Evolutionary conservation across 2,329 filamentous ascomycete genomes (phyloP).

Genomic region (Aspergillus bombycis): DNA sequence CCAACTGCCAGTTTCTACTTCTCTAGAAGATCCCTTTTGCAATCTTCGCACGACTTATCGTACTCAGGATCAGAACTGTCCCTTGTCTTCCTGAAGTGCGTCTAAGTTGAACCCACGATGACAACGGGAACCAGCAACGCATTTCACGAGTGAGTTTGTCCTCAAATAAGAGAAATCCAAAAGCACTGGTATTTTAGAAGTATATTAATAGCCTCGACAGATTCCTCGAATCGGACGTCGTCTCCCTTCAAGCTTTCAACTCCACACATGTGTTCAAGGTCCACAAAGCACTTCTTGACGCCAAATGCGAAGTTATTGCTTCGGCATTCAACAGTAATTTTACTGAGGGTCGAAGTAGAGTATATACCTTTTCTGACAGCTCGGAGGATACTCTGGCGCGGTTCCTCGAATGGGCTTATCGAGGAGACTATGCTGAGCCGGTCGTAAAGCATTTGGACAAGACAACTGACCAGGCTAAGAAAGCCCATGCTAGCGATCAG

Average conservation of each 20-base stretch:
- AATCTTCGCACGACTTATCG: not conserved
- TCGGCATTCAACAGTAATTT: not conserved
- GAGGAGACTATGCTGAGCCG: slow-evolving; percentile 9
- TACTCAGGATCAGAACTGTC: not conserved
- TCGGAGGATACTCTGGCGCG: slow-evolving; percentile 9
- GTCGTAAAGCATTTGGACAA: not conserved
- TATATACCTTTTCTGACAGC: slow-evolving; percentile 6
- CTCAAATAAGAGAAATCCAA: not conserved
- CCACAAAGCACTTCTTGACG: slow-evolving; percentile 9
- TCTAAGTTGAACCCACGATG: not conserved
- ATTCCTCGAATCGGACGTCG: not conserved
- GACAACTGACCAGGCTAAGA: not conserved
- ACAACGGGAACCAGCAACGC: not conserved
- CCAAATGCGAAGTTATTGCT: slow-evolving; percentile 7
- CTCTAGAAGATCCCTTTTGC: not conserved
- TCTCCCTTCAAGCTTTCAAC: not conserved
- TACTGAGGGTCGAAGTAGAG: not conserved
- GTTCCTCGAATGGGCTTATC: slow-evolving; percentile 16
- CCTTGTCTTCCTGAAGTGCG: not conserved
- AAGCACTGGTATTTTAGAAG: not conserved
- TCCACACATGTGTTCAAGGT: slow-evolving; percentile 8
- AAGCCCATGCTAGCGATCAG: not conserved
- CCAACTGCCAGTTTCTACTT: not conserved
- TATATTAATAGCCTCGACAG: not conserved
- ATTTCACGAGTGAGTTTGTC: not conserved